Evolutionary conservation across 169 alveolate species (phyloP).

Genomic region (Plasmodium gallinaceum): DNA sequence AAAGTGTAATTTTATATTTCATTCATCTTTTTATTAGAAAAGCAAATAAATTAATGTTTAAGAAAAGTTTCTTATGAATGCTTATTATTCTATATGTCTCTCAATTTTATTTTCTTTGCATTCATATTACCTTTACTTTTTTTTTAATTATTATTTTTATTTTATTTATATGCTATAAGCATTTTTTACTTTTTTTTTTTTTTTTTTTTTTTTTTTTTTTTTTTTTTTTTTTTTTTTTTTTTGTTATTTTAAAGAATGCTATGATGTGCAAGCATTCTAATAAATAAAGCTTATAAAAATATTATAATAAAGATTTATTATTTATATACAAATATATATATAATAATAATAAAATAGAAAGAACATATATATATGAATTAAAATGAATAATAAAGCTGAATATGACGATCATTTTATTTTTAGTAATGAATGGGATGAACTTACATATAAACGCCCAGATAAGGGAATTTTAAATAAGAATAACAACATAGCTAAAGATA

Average conservation of each 20-base stretch:
- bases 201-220: not conserved
- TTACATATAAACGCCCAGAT: not conserved
- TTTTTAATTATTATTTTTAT: too few species aligned
- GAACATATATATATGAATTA: not conserved
- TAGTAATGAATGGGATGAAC: constrained; percentile 29
- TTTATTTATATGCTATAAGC: too few species aligned
- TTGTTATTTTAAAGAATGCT: not conserved
- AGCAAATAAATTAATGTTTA: too few species aligned
- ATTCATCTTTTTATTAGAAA: too few species aligned
- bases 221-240: not conserved
- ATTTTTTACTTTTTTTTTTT: too few species aligned
- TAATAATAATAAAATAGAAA: not conserved
- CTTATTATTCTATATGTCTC: too few species aligned
- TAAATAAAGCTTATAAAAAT: not conserved
- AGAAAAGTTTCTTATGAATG: too few species aligned
- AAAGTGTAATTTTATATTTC: too few species aligned
- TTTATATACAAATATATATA: not conserved
- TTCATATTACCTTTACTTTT: not conserved
- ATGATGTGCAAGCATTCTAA: constrained; percentile 7
- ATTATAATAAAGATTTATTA: not conserved
- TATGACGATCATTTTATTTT: constrained; percentile 10
- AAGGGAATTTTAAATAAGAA: constrained; percentile 4
- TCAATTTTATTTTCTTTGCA: not conserved
- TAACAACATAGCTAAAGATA: not conserved
- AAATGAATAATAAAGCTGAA: constrained; percentile 6